phyloP scores from a whole-genome alignment of 2,329 filamentous ascomycete species.

The Thelonectria rubi region DNA sequence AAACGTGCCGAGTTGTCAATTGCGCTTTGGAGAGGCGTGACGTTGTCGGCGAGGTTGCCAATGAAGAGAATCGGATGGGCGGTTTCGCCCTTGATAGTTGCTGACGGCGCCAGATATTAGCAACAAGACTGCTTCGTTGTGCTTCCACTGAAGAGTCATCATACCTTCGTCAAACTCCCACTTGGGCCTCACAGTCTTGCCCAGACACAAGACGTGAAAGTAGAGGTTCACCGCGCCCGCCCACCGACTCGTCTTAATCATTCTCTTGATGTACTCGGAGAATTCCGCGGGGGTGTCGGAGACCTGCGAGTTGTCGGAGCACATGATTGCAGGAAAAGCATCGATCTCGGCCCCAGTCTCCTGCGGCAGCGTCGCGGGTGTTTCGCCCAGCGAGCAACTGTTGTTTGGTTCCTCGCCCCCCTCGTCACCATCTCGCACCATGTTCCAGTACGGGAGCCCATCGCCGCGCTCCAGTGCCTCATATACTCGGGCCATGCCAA shows the following conservation, averaged over 20 bases:
- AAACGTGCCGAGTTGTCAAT: slow-evolving; percentile 56
- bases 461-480: slow-evolving; percentile 55
- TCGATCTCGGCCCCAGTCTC: slow-evolving; percentile 46
- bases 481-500: slow-evolving; percentile 54
- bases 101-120: slow-evolving; percentile 28
- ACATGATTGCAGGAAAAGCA: slow-evolving; percentile 57
- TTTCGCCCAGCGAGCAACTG: slow-evolving; percentile 38
- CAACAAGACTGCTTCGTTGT: too few relatives aligned
- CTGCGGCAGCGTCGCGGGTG: slow-evolving; percentile 40
- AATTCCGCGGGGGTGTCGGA: slow-evolving; percentile 48
- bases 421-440: slow-evolving; percentile 33
- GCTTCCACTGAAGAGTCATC: background rate
- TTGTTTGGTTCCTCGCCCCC: slow-evolving; percentile 27
- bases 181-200: slow-evolving; percentile 49
- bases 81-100: slow-evolving; percentile 48
- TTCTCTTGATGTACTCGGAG: slow-evolving; percentile 44
- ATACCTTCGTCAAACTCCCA: slow-evolving; percentile 51
- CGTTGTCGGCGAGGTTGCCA: slow-evolving; percentile 56
- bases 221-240: slow-evolving; percentile 55
- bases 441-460: slow-evolving; percentile 54
- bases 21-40: slow-evolving; percentile 58
- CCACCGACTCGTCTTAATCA: slow-evolving; percentile 50
- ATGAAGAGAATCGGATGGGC: slow-evolving; percentile 57
- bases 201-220: slow-evolving; percentile 52
- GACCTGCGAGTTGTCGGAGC: slow-evolving; percentile 51